Evolutionary conservation across 352 stramenopile genomes (phyloP).

Genomic region (Globisporangium barbulae): DNA sequence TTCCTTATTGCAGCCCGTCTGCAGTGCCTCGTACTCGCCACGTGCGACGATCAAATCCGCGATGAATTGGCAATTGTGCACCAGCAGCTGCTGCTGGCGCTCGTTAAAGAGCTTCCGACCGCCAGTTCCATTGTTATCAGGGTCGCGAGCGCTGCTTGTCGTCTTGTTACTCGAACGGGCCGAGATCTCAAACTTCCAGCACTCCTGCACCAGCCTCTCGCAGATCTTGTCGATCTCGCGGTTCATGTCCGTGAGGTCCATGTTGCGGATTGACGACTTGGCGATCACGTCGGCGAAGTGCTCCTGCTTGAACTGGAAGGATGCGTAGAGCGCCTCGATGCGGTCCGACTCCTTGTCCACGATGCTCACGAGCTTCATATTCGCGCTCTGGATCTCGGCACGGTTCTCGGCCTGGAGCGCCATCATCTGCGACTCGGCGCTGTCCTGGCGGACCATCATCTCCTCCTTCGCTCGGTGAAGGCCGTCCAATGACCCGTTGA

Average conservation of each 20-base stretch:
- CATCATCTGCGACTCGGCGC: conserved; percentile 60
- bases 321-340: conserved; percentile 73
- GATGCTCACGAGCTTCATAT: conserved; percentile 54
- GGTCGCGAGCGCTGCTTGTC: conserved; percentile 17
- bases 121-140: conserved; percentile 32
- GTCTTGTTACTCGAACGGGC: conserved; percentile 52
- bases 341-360: conserved; percentile 82
- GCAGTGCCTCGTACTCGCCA: conserved; percentile 74
- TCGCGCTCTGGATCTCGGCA: conserved; percentile 67
- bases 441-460: conserved; percentile 48
- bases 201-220: conserved; percentile 78
- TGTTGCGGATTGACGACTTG: conserved; percentile 77
- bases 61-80: conserved; percentile 81
- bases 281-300: conserved; percentile 76
- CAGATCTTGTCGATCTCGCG: conserved; percentile 76
- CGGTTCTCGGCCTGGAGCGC: conserved; percentile 68
- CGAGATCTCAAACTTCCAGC: conserved; percentile 87
- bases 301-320: conserved; percentile 80
- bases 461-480: conserved; percentile 50
- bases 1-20: conserved; percentile 66
- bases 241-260: conserved; percentile 77
- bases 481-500: conserved; percentile 34
- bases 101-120: conserved; percentile 77
- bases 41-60: conserved; percentile 71
- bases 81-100: conserved; percentile 71